Base-by-base conservation (phyloP, 192 early-diverging fungal species). In the Gaertneriomyces semiglobifer region DNA sequence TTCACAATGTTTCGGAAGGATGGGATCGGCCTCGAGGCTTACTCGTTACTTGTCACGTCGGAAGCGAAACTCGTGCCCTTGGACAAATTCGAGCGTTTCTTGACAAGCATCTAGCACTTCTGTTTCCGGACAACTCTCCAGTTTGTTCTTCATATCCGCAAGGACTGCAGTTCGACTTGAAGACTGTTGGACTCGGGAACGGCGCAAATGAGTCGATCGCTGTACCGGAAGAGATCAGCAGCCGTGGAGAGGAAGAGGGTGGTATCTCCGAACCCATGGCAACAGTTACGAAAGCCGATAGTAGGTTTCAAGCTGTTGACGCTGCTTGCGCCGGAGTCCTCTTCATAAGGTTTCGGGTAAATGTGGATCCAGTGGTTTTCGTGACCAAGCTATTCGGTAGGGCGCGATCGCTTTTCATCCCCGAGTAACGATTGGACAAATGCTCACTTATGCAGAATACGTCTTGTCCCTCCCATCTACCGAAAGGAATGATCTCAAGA, bases 231-330 rank as follows among this genome's bases (percentile, higher is more conserved):
- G 47, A 68, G 42, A 10, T 25, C 5, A 18, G 41, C 12, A 4
- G 44, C 41, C 41, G 45, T 44, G 55, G 0, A 6, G 59, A 44
- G 18, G 65, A 59, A 38, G 46, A 58, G 51, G 48, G 20, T 57
- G 48, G 20, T n/a, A 16, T 7, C 0, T 11, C 20, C 11, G 45
- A 50, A 18, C 20, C n/a, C 50, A 55, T 10, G 62, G 58, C 8
- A 40, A 42, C 60, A 18, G 55, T 7, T 11, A 5, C 16, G 12
- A 43, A 58, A 8, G 47, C 68, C 25, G 78, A 81, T 19, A 48
- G 65, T 42, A 58, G 53, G 11, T 71, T 82, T 38, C 77, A 82
- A 57, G 79, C 75, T 10, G 77, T 82, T 6, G 81, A 82, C 48
- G 54, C 80, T 3, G 79, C 77, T 2, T 82, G 81, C 63, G 70